Evolutionary conservation across 306 rosid genomes (phyloP).

Genomic region (Elaeagnus macrophylla): DNA sequence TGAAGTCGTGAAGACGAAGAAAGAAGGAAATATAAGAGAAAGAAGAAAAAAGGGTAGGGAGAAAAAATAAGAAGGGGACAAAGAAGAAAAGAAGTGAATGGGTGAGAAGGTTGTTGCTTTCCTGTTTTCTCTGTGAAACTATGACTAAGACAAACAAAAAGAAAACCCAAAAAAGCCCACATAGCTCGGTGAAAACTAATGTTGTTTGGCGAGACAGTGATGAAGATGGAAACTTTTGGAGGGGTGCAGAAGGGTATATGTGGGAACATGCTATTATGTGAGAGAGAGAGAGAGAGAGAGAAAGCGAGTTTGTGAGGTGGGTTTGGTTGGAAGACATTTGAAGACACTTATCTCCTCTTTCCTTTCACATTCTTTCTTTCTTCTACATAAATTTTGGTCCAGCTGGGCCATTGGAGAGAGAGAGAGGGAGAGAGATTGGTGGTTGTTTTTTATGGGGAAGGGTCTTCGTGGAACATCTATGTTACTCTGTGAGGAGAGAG

Average conservation of each 20-base stretch:
- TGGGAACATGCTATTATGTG: conserved; percentile 51
- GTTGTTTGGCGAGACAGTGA: conserved; percentile 72
- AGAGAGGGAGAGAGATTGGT: conserved; percentile 26
- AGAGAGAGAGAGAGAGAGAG: conserved; percentile 15
- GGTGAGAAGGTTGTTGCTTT: conserved; percentile 54
- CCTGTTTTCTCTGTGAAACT: conserved; percentile 91
- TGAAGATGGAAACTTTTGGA: conserved; percentile 84
- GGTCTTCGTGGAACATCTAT: conserved; percentile 59
- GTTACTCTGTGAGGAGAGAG: conserved; percentile 52
- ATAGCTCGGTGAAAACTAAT: conserved; percentile 88
- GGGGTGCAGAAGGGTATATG: conserved; percentile 89
- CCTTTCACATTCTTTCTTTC: conserved; percentile 34
- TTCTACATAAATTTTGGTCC: conserved; percentile 70
- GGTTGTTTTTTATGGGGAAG: conserved; percentile 31
- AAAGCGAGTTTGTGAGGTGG: conserved; percentile 41
- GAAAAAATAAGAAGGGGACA: conserved; percentile 16
- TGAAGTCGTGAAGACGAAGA: too few relatives aligned
- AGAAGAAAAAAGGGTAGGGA: conserved; percentile 6
- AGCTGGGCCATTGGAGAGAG: conserved; percentile 88
- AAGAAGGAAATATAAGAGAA: conserved; percentile 12
- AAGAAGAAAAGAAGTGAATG: conserved; percentile 24
- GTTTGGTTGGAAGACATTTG: conserved; percentile 95
- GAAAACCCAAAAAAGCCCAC: conserved; percentile 90
- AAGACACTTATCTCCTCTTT: conserved; percentile 56
- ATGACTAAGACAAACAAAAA: conserved; percentile 63